phyloP scores from a whole-genome alignment of 805 yeast genomes.

The Candida qinlingensis region DNA sequence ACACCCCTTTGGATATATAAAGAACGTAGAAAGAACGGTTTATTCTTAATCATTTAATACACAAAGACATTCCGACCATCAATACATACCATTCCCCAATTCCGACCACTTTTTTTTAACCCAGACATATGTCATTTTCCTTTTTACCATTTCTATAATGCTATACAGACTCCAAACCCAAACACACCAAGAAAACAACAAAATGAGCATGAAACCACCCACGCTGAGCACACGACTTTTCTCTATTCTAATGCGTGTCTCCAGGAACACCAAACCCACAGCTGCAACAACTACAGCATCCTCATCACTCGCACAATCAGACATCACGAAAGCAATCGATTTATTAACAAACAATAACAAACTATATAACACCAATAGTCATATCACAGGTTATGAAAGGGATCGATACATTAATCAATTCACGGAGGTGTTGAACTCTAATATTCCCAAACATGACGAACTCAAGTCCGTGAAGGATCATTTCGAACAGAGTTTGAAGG shows the following conservation, averaged over 20 bases:
- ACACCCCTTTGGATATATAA: no score
- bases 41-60: no score
- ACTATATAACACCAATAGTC: not conserved
- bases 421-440: conserved; percentile 5
- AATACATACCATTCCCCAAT: no score
- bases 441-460: not conserved
- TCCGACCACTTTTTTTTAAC: no score
- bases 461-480: conserved; percentile 1
- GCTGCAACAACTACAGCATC: not conserved
- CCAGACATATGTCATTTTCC: no score
- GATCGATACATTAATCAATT: conserved; percentile 6
- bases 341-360: conserved; percentile 1
- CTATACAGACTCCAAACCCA: no score
- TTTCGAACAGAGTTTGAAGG: conserved; percentile 7
- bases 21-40: no score
- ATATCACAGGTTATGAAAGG: conserved; percentile 2
- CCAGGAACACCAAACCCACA: not conserved
- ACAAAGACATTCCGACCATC: no score
- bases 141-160: no score
- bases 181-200: no score
- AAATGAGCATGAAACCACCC: no score
- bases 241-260: not conserved
- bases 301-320: not conserved
- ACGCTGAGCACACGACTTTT: not conserved
- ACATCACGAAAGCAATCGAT: conserved; percentile 8